Conservation (phyloP, 164 flowering plant genomes). For the Vitis rotundifolia region DNA sequence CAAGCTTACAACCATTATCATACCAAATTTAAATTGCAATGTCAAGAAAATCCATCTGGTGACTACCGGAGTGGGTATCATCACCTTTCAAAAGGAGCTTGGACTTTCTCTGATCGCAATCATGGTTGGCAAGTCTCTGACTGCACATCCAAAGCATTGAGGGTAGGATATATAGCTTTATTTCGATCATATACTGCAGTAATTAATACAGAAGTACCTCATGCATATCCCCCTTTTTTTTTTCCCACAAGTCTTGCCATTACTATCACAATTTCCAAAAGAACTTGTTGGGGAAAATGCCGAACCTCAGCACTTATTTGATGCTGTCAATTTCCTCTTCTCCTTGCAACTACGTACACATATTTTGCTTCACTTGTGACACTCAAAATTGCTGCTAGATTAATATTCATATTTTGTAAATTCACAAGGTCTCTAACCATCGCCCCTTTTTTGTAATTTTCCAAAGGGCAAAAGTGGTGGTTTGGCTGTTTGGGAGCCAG, state of each 20-base stretch:
- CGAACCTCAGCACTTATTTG: slow-evolving; percentile 35
- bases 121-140: slow-evolving; percentile 77
- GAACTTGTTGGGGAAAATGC: slow-evolving; percentile 52
- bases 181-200: background rate
- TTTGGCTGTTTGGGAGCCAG: slow-evolving; percentile 46
- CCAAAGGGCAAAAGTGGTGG: slow-evolving; percentile 38
- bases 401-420: too few species aligned
- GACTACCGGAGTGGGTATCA: slow-evolving; percentile 49
- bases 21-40: slow-evolving; percentile 16
- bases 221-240: background rate
- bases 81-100: slow-evolving; percentile 60
- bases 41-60: slow-evolving; percentile 52
- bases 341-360: slow-evolving; percentile 41
- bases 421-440: too few species aligned
- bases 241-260: slow-evolving; percentile 37
- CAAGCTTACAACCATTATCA: background rate
- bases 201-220: background rate
- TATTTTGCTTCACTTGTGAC: too few species aligned
- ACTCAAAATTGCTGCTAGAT: too few species aligned
- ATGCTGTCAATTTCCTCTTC: slow-evolving; percentile 50
- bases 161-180: slow-evolving; percentile 24
- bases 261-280: slow-evolving; percentile 44
- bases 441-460: too few species aligned
- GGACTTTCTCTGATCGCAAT: slow-evolving; percentile 64
- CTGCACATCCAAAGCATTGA: slow-evolving; percentile 61